phyloP scores from a whole-genome alignment of 1,284 basidiomycete genomes.

The Apiotrichum montevideense region DNA sequence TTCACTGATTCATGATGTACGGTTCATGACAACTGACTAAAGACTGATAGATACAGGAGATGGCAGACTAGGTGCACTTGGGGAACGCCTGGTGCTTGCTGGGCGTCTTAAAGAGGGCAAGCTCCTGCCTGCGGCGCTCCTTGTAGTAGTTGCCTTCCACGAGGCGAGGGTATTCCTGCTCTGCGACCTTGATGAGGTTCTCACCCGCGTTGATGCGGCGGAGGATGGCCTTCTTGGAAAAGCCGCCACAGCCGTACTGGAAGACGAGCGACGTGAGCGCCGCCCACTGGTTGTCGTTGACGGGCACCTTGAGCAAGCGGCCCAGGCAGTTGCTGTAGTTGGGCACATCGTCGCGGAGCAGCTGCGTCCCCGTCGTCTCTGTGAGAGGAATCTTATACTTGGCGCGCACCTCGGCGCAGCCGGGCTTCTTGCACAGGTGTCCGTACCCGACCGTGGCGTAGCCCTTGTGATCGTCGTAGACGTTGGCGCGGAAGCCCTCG shows the following conservation, averaged over 20 bases:
- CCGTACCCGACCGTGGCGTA: constrained; percentile 13
- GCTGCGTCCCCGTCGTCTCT: neutral
- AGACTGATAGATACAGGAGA: no score
- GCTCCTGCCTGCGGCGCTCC: constrained; percentile 7
- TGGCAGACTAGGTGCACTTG: neutral
- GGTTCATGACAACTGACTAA: no score
- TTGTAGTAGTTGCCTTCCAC: neutral
- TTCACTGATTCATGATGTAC: no score
- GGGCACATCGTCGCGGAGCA: constrained; percentile 9
- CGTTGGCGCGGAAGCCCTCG: constrained; percentile 4
- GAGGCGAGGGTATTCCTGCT: neutral
- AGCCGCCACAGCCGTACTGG: constrained; percentile 9
- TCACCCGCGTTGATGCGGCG: constrained; percentile 9
- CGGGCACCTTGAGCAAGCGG: neutral
- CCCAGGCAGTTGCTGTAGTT: constrained; percentile 8
- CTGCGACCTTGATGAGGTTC: constrained; percentile 3
- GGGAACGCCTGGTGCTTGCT: neutral
- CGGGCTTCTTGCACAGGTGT: constrained; percentile 4
- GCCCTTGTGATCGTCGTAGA: constrained; percentile 3
- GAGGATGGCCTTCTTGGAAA: neutral
- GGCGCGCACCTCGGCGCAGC: constrained; percentile 4
- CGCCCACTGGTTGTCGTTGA: constrained; percentile 16
- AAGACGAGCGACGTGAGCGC: constrained; percentile 4
- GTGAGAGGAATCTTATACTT: constrained; percentile 6
- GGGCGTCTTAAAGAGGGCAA: neutral